Evolutionary conservation across 139 green algal genomes (phyloP), one percentile per base, ranked within the genome.

Genomic region (Coelastrella sp.): DNA sequence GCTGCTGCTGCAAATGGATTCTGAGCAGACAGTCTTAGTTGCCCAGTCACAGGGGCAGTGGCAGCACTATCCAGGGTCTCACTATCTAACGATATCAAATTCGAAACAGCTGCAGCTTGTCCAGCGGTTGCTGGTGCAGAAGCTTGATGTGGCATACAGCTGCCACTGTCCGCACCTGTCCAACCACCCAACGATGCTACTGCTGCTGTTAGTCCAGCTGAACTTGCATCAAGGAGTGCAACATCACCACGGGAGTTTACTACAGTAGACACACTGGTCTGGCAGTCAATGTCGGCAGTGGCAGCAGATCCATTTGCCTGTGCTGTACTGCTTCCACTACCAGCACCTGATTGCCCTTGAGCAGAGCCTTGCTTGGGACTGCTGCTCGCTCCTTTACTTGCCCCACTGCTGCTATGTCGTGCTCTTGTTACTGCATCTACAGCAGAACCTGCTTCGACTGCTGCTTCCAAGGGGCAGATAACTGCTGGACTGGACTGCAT

Each of bases 1-100:
- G 59, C 59, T 67, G 59, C 23, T 32, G 21, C 17, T 67, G 43
- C 71, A 79, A 79, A 79, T 17, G 71, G 71, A 37, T 79, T 79
- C 38, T 43, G 48, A 5, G 30, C 41, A 37, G 71, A 79, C 27
- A 63, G 43, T 1, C 34, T 35, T 7, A n/a, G 45, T 66, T 41
- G 13, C 8, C 38, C 25, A 63, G 71, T 9, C 3, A 41, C n/a
- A 27, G 71, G 32, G 3, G 19, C 41, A 32, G 30, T 53, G 43
- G 72, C 72, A 51, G 72, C 72, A 66, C 15, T 30, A 66, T 62
- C 41, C 2, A 66, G 45, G 6, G 17, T 5, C 35, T 74, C 34
- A 48, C 66, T 74, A 27, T 74, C 66, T 21, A 77, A 23, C 45
- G 30, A 34, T 45, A 41, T 80, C 45, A 80, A 32, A 23, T 62